Conservation (phyloP, 805 yeast species). For the Zygoascus flipseniorum region DNA sequence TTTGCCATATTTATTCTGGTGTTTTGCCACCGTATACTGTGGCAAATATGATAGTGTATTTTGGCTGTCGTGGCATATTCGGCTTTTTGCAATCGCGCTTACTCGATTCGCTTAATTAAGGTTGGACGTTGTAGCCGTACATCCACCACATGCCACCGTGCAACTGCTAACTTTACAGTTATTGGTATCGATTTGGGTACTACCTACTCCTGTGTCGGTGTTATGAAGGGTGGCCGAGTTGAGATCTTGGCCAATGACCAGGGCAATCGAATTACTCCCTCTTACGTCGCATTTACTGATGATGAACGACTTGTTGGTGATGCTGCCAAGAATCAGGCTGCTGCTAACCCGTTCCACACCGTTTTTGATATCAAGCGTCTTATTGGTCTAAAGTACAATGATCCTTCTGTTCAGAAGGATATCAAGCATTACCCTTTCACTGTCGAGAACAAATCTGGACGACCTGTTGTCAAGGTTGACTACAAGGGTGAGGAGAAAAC, state of each 20-base stretch:
- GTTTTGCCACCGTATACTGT: neutral
- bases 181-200: constrained; percentile 97
- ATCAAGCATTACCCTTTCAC: constrained; percentile 74
- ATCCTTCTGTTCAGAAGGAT: constrained; percentile 72
- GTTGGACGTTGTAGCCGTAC: neutral
- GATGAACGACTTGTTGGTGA: constrained; percentile 92
- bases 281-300: constrained; percentile 86
- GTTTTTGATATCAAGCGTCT: constrained; percentile 87
- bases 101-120: neutral
- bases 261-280: constrained; percentile 95
- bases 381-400: constrained; percentile 75
- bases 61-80: neutral
- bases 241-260: constrained; percentile 93
- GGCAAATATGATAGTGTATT: neutral
- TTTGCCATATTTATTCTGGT: neutral
- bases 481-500: constrained; percentile 64
- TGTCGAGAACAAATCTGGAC: constrained; percentile 61
- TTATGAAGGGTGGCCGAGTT: constrained; percentile 73
- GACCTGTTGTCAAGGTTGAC: constrained; percentile 74
- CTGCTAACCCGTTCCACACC: constrained; percentile 78
- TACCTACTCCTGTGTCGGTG: constrained; percentile 95
- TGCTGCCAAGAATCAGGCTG: constrained; percentile 94
- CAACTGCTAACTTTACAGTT: constrained; percentile 31
- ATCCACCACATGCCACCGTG: neutral
- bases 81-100: neutral